Evolutionary conservation across 768 basidiomycete species (phyloP), one percentile per base, ranked within the genome.

Genomic region (Lactarius sanguifluus): DNA sequence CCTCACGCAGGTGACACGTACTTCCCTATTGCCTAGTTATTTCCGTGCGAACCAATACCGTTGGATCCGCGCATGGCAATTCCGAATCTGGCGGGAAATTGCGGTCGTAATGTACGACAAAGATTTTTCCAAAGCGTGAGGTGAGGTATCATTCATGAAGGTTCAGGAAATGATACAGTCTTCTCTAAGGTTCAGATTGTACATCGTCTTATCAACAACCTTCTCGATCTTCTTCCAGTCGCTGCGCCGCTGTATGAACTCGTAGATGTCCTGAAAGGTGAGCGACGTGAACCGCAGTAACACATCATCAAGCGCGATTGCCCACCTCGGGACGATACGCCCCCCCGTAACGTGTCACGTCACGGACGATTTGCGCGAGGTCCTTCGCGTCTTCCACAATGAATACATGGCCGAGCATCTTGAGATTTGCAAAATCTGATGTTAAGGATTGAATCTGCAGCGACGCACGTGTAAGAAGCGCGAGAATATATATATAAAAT

Each of bases 141-240:
- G 40, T 23, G 9, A n/a, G 40, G 34, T 52, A 50, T 59, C 41
- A 61, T 59, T 52, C 43, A 34, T 38, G 15, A 18, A 45, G 30
- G 43, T 8, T 66, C 65, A 82, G 68, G 74, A 75, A 52, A 87
- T 72, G 32, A 86, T 73, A 80, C 95, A 97, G 74, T 97, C 95
- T 75, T 97, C 95, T 73, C 92, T 94, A 73, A 96, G 92, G 75
- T 90, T 92, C 59, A 95, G 77, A 76, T 91, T 94, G 77, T 94
- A 95, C 92, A 95, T 94, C 58, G 92, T 87, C 80, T 94, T 93
- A 79, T 94, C 93, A 59, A 98, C 97, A 32, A 86, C 88, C 77
- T 94, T 96, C 76, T 98, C 96, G 66, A 98, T 98, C 80, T 92
- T 96, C 79, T 97, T 96, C 96, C 96, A 98, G 75, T 99, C 96